Base-by-base conservation (phyloP, 2,329 filamentous ascomycete species). In the Clonostachys rhizophaga region DNA sequence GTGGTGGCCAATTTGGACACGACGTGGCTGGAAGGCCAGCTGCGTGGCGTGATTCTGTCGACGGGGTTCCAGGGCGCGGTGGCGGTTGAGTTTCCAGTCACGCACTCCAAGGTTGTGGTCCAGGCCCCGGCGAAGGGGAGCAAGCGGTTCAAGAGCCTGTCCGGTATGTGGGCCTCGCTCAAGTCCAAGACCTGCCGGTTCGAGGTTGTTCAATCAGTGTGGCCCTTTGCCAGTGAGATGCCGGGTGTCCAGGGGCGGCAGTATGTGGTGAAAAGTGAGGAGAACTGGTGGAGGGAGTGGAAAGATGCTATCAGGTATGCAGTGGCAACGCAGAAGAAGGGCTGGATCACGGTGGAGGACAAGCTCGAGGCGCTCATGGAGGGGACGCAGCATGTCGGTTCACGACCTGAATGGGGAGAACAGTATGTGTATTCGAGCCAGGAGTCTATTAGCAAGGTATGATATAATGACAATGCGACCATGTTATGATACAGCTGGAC, bases 191-290 rank as follows among this genome's bases (percentile, higher is more conserved):
- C 24, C 24, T 24, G 24, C 24, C 24, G 24, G 24, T 81, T 79
- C 52, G 77, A 80, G 58, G 73, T 79, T 4, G 68, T 78, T 43
- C 76, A 78, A 56, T 68, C 71, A 1, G 70, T 81, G 2, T 82
- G 78, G 78, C 78, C 77, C 5, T 81, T 79, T 60, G 78, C 78
- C 2, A 75, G 73, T 51, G 63, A 67, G 5, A 65, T 58, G 55
- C 71, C 62, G 52, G 74, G 65, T 39, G 74, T 74, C 50, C 58
- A 51, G 16, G 70, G 58, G 11, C 67, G 72, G 43, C 24, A 30
- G 24, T 30, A 30, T 30, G 24, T 30, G 24, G 24, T 30, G 24
- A 30, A 30, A 10, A 30, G 24, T 10, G 24, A 30, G 24, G 24
- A 30, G 24, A 10, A 30, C 24, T 30, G 24, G 24, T 30, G 24